Conservation (phyloP, 2,329 filamentous ascomycete genomes). For the Xylariomycetidae sp. region DNA sequence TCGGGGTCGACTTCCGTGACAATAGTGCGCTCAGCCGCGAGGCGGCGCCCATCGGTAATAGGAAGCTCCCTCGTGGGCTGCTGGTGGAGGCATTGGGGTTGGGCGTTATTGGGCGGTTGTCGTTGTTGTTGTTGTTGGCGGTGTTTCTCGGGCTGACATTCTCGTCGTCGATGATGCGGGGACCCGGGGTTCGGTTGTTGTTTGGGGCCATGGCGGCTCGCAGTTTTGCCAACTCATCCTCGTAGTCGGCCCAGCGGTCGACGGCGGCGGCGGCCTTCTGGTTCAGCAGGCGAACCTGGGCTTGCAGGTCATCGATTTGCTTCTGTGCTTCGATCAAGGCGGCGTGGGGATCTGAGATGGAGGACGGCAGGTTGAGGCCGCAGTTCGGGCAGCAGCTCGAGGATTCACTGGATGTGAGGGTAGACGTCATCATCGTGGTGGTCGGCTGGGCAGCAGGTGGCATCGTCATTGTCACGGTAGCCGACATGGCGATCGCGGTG, state of each 20-base stretch:
- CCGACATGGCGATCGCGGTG: conserved; percentile 8
- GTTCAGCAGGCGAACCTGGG: conserved; percentile 63
- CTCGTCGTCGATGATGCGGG: conserved; percentile 3
- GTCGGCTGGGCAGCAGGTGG: conserved; percentile 12
- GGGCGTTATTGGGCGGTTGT: conserved; percentile 8
- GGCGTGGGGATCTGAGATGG: conserved; percentile 28
- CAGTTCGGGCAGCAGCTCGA: conserved; percentile 44
- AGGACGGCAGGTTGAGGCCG: conserved; percentile 34
- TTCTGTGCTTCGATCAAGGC: conserved; percentile 49
- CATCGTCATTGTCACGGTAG: conserved; percentile 22
- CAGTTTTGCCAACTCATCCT: conserved; percentile 65
- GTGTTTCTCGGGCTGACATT: conserved; percentile 1
- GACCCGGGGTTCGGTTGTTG: conserved; percentile 18
- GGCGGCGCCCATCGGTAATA: conserved; percentile 25
- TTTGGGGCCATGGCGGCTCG: conserved; percentile 34
- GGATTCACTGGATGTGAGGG: conserved; percentile 15
- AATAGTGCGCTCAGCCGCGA: conserved; percentile 27
- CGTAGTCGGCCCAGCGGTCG: conserved; percentile 69
- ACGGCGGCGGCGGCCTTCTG: conserved; percentile 62
- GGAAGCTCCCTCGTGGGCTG: conserved; percentile 20
- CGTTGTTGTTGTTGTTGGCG: conserved; percentile 4
- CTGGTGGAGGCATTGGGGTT: conserved; percentile 14
- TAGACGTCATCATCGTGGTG: conserved; percentile 13
- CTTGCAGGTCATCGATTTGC: conserved; percentile 63
- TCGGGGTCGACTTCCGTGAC: conserved; percentile 22